A percentile compares a stretch with the other conserved stretches of the same genome.
phyloP scores from a whole-genome alignment of 768 basidiomycete species.

The Phlebiopsis gigantea region DNA sequence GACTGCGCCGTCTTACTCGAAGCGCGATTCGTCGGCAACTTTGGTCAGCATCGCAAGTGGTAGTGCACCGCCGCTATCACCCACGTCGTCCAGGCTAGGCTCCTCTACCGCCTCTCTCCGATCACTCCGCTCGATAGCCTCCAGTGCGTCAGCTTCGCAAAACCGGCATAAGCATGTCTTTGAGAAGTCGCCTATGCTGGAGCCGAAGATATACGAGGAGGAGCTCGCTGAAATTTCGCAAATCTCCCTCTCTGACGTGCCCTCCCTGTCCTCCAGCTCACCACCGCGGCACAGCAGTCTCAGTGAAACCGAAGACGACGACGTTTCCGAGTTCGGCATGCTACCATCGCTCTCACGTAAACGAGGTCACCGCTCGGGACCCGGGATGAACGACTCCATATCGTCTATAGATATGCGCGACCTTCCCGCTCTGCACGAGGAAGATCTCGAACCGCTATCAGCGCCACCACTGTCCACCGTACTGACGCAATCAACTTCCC shows the following conservation, averaged over 20 bases:
- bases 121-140: slow-evolving; percentile 23
- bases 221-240: slow-evolving; percentile 22
- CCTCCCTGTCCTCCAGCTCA: slow-evolving; percentile 2
- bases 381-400: slow-evolving; percentile 20
- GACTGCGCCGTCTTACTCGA: slow-evolving; percentile 20
- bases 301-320: slow-evolving; percentile 12
- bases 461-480: slow-evolving; percentile 7
- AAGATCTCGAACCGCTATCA: slow-evolving; percentile 15
- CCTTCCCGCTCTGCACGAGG: slow-evolving; percentile 24
- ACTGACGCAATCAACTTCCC: slow-evolving; percentile 3
- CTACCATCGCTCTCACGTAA: slow-evolving; percentile 12
- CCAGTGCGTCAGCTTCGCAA: slow-evolving; percentile 22
- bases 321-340: slow-evolving; percentile 17
- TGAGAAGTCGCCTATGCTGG: slow-evolving; percentile 19
- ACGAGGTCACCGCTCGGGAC: neutral
- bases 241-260: slow-evolving; percentile 2
- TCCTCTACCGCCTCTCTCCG: slow-evolving; percentile 17
- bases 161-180: slow-evolving; percentile 4
- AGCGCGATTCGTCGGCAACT: slow-evolving; percentile 25
- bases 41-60: slow-evolving; percentile 20
- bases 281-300: slow-evolving; percentile 11
- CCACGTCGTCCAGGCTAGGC: slow-evolving; percentile 20
- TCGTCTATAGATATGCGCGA: slow-evolving; percentile 28
- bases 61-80: slow-evolving; percentile 15
- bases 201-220: slow-evolving; percentile 26